phyloP scores from a whole-genome alignment of 73 alveolate species.

The Paramecium caudatum region DNA sequence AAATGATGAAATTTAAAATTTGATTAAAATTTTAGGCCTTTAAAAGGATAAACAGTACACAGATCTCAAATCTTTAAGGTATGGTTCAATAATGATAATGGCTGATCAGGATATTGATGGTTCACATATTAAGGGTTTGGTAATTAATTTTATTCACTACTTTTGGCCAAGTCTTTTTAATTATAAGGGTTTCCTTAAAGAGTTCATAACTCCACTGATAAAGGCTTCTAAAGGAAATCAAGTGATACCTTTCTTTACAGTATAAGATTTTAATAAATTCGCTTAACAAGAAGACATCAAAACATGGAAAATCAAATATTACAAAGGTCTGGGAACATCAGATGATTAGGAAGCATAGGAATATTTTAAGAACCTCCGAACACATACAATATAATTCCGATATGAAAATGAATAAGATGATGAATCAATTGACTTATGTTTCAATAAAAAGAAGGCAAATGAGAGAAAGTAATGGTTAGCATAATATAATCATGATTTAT shows the following conservation, averaged over 20 bases:
- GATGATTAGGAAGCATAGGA: conserved; percentile 99
- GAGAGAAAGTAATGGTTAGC: conserved; percentile 98
- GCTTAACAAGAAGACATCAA: conserved; percentile 86
- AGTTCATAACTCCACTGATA: conserved; percentile 99
- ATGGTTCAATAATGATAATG: conserved; percentile 97
- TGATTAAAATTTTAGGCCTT: conserved; percentile 98
- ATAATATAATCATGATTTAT: conserved; percentile 84
- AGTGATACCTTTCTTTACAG: conserved; percentile 90
- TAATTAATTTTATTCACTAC: conserved; percentile 98
- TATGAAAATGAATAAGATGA: conserved; percentile 95
- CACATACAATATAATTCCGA: conserved; percentile 94
- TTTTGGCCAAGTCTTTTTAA: conserved; percentile 99
- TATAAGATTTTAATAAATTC: conserved; percentile 97
- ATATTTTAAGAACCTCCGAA: conserved; percentile 93
- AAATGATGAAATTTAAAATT: conserved; percentile 97
- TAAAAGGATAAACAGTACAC: conserved; percentile 94
- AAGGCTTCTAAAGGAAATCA: conserved; percentile 95
- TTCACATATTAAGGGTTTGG: conserved; percentile 99
- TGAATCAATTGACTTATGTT: conserved; percentile 98
- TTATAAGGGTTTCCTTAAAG: conserved; percentile 95
- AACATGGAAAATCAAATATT: conserved; percentile 97
- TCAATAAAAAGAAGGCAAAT: conserved; percentile 97
- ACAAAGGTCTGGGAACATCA: conserved; percentile 99
- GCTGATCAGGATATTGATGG: conserved; percentile 99
- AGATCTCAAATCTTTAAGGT: conserved; percentile 89